Percentiles rank a stretch among this genome's conserved stretches.
phyloP scores from a whole-genome alignment of 352 stramenopile genomes.

The Phytophthora aleatoria region DNA sequence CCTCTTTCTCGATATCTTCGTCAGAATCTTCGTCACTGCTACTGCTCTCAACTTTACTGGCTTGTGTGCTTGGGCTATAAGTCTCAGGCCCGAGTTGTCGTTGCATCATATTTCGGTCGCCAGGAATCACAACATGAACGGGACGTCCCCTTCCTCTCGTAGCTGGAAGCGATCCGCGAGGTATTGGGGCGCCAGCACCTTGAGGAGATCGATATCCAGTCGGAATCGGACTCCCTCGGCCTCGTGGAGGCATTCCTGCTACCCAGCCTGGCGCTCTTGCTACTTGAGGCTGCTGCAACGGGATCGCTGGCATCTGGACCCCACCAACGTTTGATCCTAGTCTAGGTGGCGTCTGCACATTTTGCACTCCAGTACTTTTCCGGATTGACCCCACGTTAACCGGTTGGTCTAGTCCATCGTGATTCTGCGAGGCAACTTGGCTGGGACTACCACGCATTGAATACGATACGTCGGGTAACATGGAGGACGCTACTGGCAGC shows the following conservation, averaged over 20 bases:
- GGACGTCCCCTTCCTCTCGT: constrained; percentile 23
- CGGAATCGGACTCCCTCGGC: constrained; percentile 23
- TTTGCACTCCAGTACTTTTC: constrained; percentile 13
- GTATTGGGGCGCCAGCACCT: constrained; percentile 4
- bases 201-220: constrained; percentile 24
- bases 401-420: constrained; percentile 14
- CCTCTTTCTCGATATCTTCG: constrained; percentile 42
- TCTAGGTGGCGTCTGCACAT: constrained; percentile 10
- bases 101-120: constrained; percentile 14
- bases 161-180: constrained; percentile 20
- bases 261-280: constrained; percentile 33
- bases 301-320: constrained; percentile 12
- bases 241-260: constrained; percentile 24
- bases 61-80: background rate
- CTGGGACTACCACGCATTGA: constrained; percentile 31
- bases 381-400: background rate
- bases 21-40: constrained; percentile 33
- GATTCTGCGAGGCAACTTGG: constrained; percentile 11
- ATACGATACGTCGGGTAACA: constrained; percentile 39
- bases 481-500: constrained; percentile 16
- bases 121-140: constrained; percentile 23
- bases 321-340: constrained; percentile 6
- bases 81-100: constrained; percentile 9
- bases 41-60: constrained; percentile 16
- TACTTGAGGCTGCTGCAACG: constrained; percentile 33